These are phyloP conservation scores for Didymosphaeria variabile DNA, from an alignment of 2,329 filamentous ascomycete species.

Conservation along the genomic window DNA sequence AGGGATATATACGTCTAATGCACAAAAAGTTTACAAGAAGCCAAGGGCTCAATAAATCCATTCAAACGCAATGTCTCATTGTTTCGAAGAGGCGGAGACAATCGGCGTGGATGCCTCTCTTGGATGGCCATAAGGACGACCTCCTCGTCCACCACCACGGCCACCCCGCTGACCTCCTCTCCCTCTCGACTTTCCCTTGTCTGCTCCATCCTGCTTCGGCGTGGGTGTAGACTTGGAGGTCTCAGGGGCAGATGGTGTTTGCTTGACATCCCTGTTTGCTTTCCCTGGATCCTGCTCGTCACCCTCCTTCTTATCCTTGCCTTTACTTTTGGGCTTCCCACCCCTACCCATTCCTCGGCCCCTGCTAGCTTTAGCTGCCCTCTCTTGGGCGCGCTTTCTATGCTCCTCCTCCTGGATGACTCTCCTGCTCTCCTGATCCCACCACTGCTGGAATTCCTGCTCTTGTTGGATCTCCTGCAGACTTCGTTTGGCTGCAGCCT, in stretches of 20 bases:
- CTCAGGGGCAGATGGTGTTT: constrained; percentile 10
- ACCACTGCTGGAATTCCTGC: constrained; percentile 97
- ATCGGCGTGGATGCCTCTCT: constrained; percentile 23
- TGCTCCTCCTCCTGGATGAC: constrained; percentile 68
- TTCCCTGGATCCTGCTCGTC: constrained; percentile 26
- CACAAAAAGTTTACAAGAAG: constrained; percentile 21
- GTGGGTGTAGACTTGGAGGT: constrained; percentile 17
- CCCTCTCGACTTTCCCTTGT: constrained; percentile 26
- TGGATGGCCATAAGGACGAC: constrained; percentile 25
- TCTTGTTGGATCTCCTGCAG: constrained; percentile 96
- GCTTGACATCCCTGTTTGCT: constrained; percentile 25
- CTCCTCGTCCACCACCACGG: constrained; percentile 36
- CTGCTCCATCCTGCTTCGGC: constrained; percentile 23
- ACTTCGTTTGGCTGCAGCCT: constrained; percentile 86
- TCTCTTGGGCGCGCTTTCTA: constrained; percentile 48
- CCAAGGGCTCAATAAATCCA: neutral
- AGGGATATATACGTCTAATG: constrained; percentile 22
- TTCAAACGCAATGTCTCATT: neutral
- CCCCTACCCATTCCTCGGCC: constrained; percentile 40
- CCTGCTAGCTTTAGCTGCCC: constrained; percentile 32
- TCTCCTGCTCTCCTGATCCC: constrained; percentile 83
- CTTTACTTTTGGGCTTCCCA: constrained; percentile 32
- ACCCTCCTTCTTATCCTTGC: constrained; percentile 38
- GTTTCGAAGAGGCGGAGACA: constrained; percentile 12
- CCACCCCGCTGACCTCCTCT: constrained; percentile 29